Evolutionary conservation across 2,329 filamentous ascomycete species (phyloP).

Genomic region (Diaporthe citriasiana): DNA sequence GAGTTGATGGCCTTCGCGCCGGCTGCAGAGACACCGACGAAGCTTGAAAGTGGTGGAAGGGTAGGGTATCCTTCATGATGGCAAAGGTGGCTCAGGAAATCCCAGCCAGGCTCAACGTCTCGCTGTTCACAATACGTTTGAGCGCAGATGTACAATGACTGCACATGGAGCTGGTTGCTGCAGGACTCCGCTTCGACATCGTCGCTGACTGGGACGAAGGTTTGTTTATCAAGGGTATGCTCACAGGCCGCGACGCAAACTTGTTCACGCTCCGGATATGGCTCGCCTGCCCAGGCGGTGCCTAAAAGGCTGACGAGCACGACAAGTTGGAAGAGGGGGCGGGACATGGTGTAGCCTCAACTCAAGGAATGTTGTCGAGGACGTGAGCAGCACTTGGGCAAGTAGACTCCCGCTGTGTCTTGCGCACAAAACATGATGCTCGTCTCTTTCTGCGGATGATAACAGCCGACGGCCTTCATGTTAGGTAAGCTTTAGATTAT

Average conservation of each 20-base stretch:
- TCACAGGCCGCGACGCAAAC: conserved; percentile 27
- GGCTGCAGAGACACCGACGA: not conserved
- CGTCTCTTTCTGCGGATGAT: not conserved
- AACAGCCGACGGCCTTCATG: not conserved
- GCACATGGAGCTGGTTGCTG: not conserved
- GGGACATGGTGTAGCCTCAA: not conserved
- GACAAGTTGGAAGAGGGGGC: not conserved
- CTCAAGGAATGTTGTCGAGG: no score
- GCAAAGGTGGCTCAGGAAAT: not conserved
- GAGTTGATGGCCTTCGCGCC: not conserved
- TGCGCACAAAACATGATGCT: not conserved
- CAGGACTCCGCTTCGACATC: not conserved
- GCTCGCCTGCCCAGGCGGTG: conserved; percentile 10
- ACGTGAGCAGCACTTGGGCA: not conserved
- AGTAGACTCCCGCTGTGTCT: not conserved
- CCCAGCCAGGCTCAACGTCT: conserved; percentile 15
- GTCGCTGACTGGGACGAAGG: not conserved
- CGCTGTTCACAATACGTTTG: not conserved
- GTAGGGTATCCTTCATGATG: not conserved
- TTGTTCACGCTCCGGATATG: conserved; percentile 16
- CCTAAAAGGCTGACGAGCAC: not conserved
- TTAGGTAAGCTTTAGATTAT: conserved; percentile 21
- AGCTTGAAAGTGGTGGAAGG: conserved; percentile 4
- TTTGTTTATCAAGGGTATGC: conserved; percentile 12
- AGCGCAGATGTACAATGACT: conserved; percentile 21